Evolutionary conservation across 306 rosid species (phyloP), one percentile per base, ranked within the genome.

Genomic region (Crotalaria pallida): DNA sequence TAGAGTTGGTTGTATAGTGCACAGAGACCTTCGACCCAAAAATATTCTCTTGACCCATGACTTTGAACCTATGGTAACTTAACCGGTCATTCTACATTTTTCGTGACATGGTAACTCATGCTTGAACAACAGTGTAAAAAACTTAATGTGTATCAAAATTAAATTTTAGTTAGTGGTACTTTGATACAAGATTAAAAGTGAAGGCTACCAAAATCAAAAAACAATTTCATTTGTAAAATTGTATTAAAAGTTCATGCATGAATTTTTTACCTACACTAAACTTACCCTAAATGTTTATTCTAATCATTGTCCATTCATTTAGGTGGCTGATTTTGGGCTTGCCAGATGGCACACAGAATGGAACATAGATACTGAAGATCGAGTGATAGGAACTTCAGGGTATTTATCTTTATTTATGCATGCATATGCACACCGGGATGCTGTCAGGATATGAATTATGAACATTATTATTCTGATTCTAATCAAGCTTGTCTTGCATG

Each of bases 241-340:
- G 36, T 31, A 31, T 6, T 31, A 31, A 31, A 31, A 31, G 36
- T 34, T 7, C 41, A 34, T 34, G 41, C 41, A 34, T 34, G 41
- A 34, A 34, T 34, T 34, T 34, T 34, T 8, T 13, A 36, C 11
- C 40, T 34, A 36, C 10, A 36, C 13, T 36, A 36, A 36, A 10
- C 43, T 36, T 36, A 2, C 44, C 12, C 44, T 38, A 60, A 23
- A 18, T n/a, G n/a, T n/a, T n/a, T n/a, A n/a, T n/a, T 80, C 49
- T 71, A 44, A 67, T 58, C 5, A 10, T 60, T 58, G 75, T 4
- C 50, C 57, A 27, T 79, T 48, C 19, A 26, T 52, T 27, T 77
- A 90, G 97, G 92, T 94, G 84, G 94, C 92, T 34, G 97, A 88
- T 77, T 90, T 94, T 67, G 98, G 98, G 48, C 95, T 94, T 75